Evolutionary conservation across 768 basidiomycete species (phyloP).

Genomic region (Pleurotus tuber-regium): DNA sequence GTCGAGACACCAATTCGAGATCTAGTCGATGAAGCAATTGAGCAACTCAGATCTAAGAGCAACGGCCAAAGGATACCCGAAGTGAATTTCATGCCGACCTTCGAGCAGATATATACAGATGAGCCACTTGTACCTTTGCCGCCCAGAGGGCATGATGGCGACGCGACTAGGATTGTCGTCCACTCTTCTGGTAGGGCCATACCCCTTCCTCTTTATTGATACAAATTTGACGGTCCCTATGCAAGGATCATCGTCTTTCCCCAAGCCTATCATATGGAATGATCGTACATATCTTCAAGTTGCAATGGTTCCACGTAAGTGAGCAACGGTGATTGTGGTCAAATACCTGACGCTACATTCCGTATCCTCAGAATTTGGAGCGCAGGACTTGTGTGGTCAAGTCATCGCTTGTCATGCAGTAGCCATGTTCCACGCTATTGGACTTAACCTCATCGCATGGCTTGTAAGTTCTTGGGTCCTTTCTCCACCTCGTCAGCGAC

Average conservation of each 20-base stretch:
- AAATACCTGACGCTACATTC: not conserved
- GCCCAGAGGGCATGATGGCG: conserved; percentile 4
- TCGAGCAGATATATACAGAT: conserved; percentile 13
- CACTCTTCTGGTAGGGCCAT: conserved; percentile 26
- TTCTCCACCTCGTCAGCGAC: not conserved
- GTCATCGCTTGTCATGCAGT: conserved; percentile 9
- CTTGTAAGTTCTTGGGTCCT: conserved; percentile 5
- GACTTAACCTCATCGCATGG: conserved; percentile 14
- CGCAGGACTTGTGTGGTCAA: conserved; percentile 11
- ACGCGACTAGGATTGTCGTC: conserved; percentile 14
- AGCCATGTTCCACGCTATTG: conserved; percentile 16
- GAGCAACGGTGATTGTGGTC: not conserved
- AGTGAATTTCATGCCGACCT: conserved; percentile 12
- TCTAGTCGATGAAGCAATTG: conserved; percentile 12
- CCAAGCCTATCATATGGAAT: conserved; percentile 10
- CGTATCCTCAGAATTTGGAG: conserved; percentile 7
- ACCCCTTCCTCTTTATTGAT: too few species aligned
- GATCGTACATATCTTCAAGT: conserved; percentile 1
- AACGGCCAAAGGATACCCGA: conserved; percentile 1
- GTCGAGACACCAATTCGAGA: conserved; percentile 18
- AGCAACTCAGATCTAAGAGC: not conserved
- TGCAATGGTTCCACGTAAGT: conserved; percentile 10
- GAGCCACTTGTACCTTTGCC: conserved; percentile 9
- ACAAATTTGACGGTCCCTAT: too few species aligned
- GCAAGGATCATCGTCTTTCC: conserved; percentile 11